Base-by-base conservation (phyloP, 1,284 basidiomycete genomes). In the Schizophyllum commune region DNA sequence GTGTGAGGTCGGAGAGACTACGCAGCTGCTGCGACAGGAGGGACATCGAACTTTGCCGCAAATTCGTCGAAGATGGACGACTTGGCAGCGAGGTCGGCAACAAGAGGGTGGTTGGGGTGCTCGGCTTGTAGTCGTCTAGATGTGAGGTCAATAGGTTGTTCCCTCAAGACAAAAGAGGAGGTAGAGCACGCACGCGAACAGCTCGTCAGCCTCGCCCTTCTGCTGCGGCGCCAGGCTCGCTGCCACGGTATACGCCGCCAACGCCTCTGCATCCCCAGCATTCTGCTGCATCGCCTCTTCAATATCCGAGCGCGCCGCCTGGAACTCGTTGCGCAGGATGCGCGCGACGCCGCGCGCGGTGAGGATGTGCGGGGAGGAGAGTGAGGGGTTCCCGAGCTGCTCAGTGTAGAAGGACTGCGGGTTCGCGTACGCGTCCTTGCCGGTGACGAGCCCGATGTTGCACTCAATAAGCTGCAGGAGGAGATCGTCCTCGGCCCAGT, bases 401-500 rank as follows among this genome's bases (percentile, higher is more conserved):
- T 98, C 95, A 56, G 93, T 92, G 75, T 92, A 97, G 75, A 94
- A 95, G 62, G 94, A 92, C 71, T 85, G 74, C 56, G 85, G 76
- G 70, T 91, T 84, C 58, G 80, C 79, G 77, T 89, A 92, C n/a
- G 75, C 77, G 68, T 93, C 86, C 64, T 87, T 82, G 19, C 91
- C 92, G 1, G 91, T 89, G 57, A 86, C 85, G 62, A 97, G 83
- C 13, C 89, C 88, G 62, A 97, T 89, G 64, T 86, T 87, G 8
- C 94, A 91, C 76, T 96, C 93, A 64, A 95, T 92, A 66, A 91
- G 82, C 71, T 96, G 94, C 15, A 97, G 80, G 33, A 97, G 83
- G 39, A 94, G 83, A 66, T 94, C 89, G 73, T 97, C 95, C 70
- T 94, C 93, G 2, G 91, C 91, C 81, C 89, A 91, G 60, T 81